Conservation (phyloP, 2,329 filamentous ascomycete genomes). For the Plectosphaerella sp. region DNA sequence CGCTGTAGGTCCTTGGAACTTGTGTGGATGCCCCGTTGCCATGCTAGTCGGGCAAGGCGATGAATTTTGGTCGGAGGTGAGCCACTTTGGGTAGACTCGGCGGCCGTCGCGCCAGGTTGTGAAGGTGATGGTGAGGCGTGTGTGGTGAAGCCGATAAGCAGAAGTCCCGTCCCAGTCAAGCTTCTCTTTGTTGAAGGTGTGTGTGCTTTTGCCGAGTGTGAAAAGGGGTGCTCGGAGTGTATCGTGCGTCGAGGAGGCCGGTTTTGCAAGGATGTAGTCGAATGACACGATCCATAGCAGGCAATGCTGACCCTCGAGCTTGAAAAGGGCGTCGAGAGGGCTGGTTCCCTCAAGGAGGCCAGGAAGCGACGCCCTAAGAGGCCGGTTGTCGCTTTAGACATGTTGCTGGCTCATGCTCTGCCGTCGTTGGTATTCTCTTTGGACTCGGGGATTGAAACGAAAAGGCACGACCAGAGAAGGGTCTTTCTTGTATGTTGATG, state of each 20-base stretch:
- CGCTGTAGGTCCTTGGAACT: slow-evolving; percentile 11
- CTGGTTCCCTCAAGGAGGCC: slow-evolving; percentile 17
- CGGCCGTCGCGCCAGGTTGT: slow-evolving; percentile 24
- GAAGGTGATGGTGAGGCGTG: slow-evolving; percentile 30
- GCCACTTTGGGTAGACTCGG: slow-evolving; percentile 27
- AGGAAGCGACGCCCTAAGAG: slow-evolving; percentile 28
- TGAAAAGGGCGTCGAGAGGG: slow-evolving; percentile 8
- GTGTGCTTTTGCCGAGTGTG: slow-evolving; percentile 5
- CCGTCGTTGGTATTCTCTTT: slow-evolving; percentile 5
- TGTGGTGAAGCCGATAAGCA: slow-evolving; percentile 41
- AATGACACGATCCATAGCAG: slow-evolving; percentile 3
- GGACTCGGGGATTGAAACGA: slow-evolving; percentile 5
- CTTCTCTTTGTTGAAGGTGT: slow-evolving; percentile 38
- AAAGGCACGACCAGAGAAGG: not conserved
- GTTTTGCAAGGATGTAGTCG: not conserved
- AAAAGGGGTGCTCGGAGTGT: slow-evolving; percentile 6
- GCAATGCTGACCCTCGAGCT: slow-evolving; percentile 1
- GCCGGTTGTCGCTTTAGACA: slow-evolving; percentile 29
- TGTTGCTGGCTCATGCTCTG: slow-evolving; percentile 30
- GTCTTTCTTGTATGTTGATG: not conserved
- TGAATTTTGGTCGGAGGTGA: slow-evolving; percentile 20
- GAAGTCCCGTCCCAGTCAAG: slow-evolving; percentile 50
- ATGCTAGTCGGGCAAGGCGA: slow-evolving; percentile 31
- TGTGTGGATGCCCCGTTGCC: slow-evolving; percentile 26
- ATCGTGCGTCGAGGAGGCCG: slow-evolving; percentile 4